Conservation (phyloP, 2,329 filamentous ascomycete genomes). For the Pseudodiploospora longispora region DNA sequence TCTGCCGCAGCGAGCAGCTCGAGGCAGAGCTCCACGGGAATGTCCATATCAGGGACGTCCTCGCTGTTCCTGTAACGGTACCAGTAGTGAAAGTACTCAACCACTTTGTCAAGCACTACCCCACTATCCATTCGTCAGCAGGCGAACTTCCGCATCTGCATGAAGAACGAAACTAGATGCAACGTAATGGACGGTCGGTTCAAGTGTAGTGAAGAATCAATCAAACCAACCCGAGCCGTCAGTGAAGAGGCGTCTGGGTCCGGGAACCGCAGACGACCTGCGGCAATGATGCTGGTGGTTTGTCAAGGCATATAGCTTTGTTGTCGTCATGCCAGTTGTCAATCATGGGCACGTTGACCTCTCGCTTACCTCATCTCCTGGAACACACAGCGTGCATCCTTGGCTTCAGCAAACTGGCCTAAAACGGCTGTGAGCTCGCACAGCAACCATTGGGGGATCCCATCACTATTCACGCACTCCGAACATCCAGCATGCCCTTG, state of each 20-base stretch:
- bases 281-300: slow-evolving; percentile 22
- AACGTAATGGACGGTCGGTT: slow-evolving; percentile 38
- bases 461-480: slow-evolving; percentile 37
- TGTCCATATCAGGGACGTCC: slow-evolving; percentile 73
- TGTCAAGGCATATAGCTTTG: slow-evolving; percentile 24
- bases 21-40: slow-evolving; percentile 69
- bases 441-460: background rate
- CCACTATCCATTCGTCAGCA: slow-evolving; percentile 40
- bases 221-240: slow-evolving; percentile 29
- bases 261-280: slow-evolving; percentile 27
- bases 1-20: slow-evolving; percentile 72
- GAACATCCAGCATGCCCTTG: slow-evolving; percentile 65
- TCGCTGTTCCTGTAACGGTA: slow-evolving; percentile 62
- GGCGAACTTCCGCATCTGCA: background rate
- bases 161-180: background rate
- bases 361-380: slow-evolving; percentile 63
- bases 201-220: slow-evolving; percentile 55
- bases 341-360: background rate
- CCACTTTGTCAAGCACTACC: slow-evolving; percentile 69
- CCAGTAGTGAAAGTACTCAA: slow-evolving; percentile 78
- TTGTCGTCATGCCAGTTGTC: slow-evolving; percentile 26
- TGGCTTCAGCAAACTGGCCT: slow-evolving; percentile 60
- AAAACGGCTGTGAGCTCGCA: slow-evolving; percentile 13
- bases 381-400: slow-evolving; percentile 56
- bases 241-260: slow-evolving; percentile 27